Base-by-base conservation (phyloP, 106 monocot genomes). In the Dendrobium officinale region DNA sequence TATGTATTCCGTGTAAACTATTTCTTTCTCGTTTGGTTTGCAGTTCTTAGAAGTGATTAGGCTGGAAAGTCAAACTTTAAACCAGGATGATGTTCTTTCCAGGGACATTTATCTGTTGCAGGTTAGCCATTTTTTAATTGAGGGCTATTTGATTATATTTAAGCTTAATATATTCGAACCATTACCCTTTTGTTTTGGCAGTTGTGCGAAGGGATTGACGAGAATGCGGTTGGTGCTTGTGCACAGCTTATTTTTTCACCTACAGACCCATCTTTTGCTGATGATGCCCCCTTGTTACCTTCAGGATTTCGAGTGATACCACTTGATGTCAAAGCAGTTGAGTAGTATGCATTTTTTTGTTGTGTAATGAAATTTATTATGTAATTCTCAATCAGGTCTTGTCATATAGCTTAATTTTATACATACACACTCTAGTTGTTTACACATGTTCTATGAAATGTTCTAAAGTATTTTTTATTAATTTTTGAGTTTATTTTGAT, bases 281-380 rank as follows among this genome's bases (percentile, higher is more conserved):
- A 95, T 81, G 95, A 93, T 68, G 88, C 90, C 22, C 91, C 91
- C 24, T 75, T 99, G 47, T 81, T 99, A 4, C 90, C 98, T 19
- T 99, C 98, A 6, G 98, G 98, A 29, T 99, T 99, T 75, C 95
- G 98, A 64, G 91, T 99, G 24, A 99, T 93, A 42, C 98, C 91
- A 2, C 80, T 99, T 55, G 98, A 99, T 67, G 55, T 86, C 33
- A 99, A 95, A 86, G 61, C 87, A 42, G 98, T 99, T 77, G 67
- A 58, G 79, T 79, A 20, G 9, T 55, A 55, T 22, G 22, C 11
- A 4, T 79, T 24, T 75, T 44, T 37, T 72, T 51, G 48, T 51
- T 15, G 3, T 51, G 51, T 51, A 13, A 51, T 51, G 51, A 51
- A 51, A 51, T 13, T 13, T 51, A 11, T 51, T 51, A 10, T 15